Conservation (phyloP, 176 grass and related monocot genomes). For the Aegilops longissima region DNA sequence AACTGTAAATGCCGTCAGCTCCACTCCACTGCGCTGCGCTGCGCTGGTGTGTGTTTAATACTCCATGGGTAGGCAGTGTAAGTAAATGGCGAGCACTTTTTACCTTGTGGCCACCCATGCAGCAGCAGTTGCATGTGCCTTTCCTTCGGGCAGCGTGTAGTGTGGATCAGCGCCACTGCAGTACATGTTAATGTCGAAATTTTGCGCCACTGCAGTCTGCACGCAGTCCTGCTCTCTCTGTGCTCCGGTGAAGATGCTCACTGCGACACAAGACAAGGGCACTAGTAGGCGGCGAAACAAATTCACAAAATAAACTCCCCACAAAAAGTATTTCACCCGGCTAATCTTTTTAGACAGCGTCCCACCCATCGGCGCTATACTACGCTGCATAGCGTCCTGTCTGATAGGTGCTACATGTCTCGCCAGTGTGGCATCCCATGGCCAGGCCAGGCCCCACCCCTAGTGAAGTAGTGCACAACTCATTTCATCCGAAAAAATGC, state of each 20-base stretch:
- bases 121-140: background rate
- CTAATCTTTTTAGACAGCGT: too few species aligned
- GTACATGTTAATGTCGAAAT: constrained; percentile 1
- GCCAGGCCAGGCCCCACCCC: too few species aligned
- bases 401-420: too few species aligned
- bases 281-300: too few species aligned
- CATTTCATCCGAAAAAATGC: too few species aligned
- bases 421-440: too few species aligned
- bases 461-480: too few species aligned
- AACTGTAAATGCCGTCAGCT: background rate
- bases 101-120: background rate
- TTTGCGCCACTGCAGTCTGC: background rate
- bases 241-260: background rate
- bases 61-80: background rate
- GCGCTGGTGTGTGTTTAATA: background rate
- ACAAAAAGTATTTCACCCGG: too few species aligned
- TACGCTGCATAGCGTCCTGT: too few species aligned
- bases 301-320: too few species aligned
- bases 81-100: background rate
- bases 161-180: background rate
- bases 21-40: background rate
- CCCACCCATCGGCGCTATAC: too few species aligned
- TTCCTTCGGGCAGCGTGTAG: background rate
- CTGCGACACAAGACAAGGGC: background rate
- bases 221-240: background rate